Evolutionary conservation across 2,329 filamentous ascomycete species (phyloP).

Genomic region (Seiridium unicorne): DNA sequence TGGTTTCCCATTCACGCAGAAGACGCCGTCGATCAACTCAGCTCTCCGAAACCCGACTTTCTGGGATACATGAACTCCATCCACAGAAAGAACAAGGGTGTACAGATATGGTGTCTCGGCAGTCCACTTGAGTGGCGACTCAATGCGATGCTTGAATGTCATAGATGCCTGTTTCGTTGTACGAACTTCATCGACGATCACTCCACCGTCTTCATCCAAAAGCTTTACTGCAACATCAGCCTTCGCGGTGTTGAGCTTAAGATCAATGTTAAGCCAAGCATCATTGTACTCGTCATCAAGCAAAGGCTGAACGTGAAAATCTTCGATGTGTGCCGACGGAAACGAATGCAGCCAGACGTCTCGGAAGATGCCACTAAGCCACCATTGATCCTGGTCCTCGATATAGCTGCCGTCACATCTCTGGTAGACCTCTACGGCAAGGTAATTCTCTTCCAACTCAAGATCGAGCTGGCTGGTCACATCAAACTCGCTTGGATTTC

Average conservation of each 20-base stretch:
- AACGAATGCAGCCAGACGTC: conserved; percentile 67
- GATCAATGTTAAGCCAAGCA: conserved; percentile 47
- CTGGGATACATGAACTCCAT: conserved; percentile 43
- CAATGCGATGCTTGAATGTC: conserved; percentile 34
- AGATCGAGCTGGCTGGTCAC: conserved; percentile 51
- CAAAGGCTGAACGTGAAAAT: conserved; percentile 54
- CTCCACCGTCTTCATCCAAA: conserved; percentile 29
- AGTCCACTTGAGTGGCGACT: conserved; percentile 62
- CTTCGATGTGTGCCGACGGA: conserved; percentile 50
- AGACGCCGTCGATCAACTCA: conserved; percentile 59
- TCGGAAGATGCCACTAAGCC: conserved; percentile 66
- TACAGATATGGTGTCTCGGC: conserved; percentile 68
- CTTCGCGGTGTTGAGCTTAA: conserved; percentile 37
- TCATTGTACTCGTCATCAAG: conserved; percentile 54
- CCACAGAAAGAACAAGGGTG: conserved; percentile 38
- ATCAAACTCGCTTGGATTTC: conserved; percentile 74
- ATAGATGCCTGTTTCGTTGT: conserved; percentile 35
- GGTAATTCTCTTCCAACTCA: conserved; percentile 44
- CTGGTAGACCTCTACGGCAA: conserved; percentile 70
- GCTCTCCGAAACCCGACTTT: conserved; percentile 63
- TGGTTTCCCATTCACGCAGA: conserved; percentile 63
- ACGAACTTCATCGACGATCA: conserved; percentile 23
- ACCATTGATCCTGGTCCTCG: conserved; percentile 72
- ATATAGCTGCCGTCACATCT: conserved; percentile 71
- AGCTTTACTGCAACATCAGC: conserved; percentile 31